Base-by-base conservation (phyloP, 257 asterid species). In the Vinca minor region DNA sequence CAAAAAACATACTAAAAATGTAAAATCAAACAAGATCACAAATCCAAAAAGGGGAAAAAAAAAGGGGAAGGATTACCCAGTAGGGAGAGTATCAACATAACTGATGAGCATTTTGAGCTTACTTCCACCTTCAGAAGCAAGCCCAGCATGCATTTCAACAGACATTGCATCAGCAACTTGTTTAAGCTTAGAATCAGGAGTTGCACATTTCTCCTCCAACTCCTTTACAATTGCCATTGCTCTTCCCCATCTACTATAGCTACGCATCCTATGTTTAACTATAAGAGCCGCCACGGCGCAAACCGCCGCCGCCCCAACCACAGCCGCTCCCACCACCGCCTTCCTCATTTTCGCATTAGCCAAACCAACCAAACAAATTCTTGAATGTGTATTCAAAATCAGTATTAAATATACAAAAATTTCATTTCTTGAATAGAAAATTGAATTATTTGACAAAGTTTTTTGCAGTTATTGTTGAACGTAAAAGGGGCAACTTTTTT, bases 91-190 rank as follows among this genome's bases (percentile, higher is more conserved):
- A 65, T 85, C 85, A 8, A 83, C 94, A 63, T 69, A 81, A 65
- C 89, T 83, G 63, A 83, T 81, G 1, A 85, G 78, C 90, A 83
- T 85, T 79, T 83, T 85, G 66, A 85, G 84, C 73, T 81, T 81
- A 71, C 86, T 83, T 8, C 89, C 87, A 49, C 87, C 87, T 28
- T 85, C 89, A 15, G 93, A 85, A 14, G 88, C 94, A 74, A 85
- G 76, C 21, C 89, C 94, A 32, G 87, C 85, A 68, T 85, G 94
- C 94, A 85, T 85, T 75, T 85, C 94, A 23, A 81, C 89, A 2
- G 82, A 75, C 89, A 83, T 73, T 5, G 94, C 89, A 47, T 85
- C 94, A 18, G 87, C 89, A n/a, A 85, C 79, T 78, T 77, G 86
- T 64, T 63, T 66, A 57, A 85, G 73, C 64, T 77, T 85, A 8